Percentiles rank a stretch among this genome's conserved stretches.
Conservation (phyloP, 2,329 filamentous ascomycete genomes). For the Aspergillus sp. region DNA sequence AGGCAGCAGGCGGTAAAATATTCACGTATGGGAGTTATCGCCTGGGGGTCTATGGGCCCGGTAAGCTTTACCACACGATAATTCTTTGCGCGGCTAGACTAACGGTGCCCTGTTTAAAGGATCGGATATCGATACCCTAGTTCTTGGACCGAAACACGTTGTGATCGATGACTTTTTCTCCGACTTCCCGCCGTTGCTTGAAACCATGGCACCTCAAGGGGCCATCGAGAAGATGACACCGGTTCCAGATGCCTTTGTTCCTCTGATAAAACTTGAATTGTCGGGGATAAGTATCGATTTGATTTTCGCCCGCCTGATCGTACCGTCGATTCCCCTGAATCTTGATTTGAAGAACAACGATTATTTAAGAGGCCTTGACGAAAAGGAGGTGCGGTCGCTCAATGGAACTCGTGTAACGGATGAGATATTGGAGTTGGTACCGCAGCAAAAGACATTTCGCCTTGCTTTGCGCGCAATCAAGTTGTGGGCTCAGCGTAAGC, state of each 20-base stretch:
- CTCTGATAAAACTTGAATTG: constrained; percentile 96
- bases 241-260: constrained; percentile 88
- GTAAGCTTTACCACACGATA: constrained; percentile 34
- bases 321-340: constrained; percentile 69
- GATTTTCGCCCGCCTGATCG: constrained; percentile 76
- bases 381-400: constrained; percentile 80
- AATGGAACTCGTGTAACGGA: constrained; percentile 95
- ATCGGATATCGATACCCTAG: constrained; percentile 95
- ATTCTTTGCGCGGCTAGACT: constrained; percentile 1
- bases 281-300: constrained; percentile 91
- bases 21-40: constrained; percentile 97
- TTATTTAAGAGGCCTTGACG: constrained; percentile 80
- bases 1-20: constrained; percentile 84
- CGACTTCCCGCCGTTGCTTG: constrained; percentile 76
- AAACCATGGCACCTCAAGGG: constrained; percentile 72
- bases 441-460: constrained; percentile 85
- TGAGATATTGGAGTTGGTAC: constrained; percentile 84
- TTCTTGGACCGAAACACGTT: constrained; percentile 88
- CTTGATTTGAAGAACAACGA: constrained; percentile 80
- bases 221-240: constrained; percentile 80
- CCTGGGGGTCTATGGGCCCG: constrained; percentile 86
- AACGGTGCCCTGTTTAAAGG: constrained; percentile 49
- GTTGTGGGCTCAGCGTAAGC: constrained; percentile 79
- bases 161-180: constrained; percentile 88
- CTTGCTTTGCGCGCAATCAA: constrained; percentile 90